Percentiles rank a stretch among this genome's conserved stretches.
Conservation (phyloP, 192 early-diverging fungal species). For the Coemansia sp. region DNA sequence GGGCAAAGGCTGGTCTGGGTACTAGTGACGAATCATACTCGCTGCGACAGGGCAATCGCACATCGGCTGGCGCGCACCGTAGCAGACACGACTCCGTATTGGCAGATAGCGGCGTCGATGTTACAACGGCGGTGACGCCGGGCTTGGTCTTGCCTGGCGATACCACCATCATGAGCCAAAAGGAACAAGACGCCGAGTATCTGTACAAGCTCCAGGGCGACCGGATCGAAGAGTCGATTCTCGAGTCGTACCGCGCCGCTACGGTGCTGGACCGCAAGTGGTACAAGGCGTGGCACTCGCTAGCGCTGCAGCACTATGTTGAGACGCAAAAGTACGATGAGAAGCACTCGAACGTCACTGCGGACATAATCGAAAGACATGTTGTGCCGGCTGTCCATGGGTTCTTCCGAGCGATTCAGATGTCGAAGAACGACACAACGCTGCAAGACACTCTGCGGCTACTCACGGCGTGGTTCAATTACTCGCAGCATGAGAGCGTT, state of each 20-base stretch:
- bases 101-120: neutral
- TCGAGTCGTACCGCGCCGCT: conserved; percentile 81
- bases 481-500: conserved; percentile 86
- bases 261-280: conserved; percentile 88
- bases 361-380: conserved; percentile 62
- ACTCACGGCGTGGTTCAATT: conserved; percentile 95
- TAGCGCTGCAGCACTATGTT: conserved; percentile 88
- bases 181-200: conserved; percentile 14
- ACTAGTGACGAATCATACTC: neutral
- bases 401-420: conserved; percentile 90
- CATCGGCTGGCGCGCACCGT: neutral
- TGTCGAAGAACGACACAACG: conserved; percentile 80
- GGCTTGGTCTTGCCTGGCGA: neutral
- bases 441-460: conserved; percentile 94
- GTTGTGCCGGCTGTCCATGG: conserved; percentile 87
- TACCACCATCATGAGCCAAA: neutral
- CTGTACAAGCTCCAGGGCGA: conserved; percentile 27
- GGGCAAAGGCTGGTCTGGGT: conserved; percentile 9
- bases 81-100: neutral
- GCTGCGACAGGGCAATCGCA: neutral
- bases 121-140: no score
- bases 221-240: conserved; percentile 59
- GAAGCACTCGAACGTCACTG: conserved; percentile 58
- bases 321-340: conserved; percentile 82
- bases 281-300: conserved; percentile 98